Conservation (phyloP, 2,329 filamentous ascomycete species). For the Scedosporium aurantiacum region DNA sequence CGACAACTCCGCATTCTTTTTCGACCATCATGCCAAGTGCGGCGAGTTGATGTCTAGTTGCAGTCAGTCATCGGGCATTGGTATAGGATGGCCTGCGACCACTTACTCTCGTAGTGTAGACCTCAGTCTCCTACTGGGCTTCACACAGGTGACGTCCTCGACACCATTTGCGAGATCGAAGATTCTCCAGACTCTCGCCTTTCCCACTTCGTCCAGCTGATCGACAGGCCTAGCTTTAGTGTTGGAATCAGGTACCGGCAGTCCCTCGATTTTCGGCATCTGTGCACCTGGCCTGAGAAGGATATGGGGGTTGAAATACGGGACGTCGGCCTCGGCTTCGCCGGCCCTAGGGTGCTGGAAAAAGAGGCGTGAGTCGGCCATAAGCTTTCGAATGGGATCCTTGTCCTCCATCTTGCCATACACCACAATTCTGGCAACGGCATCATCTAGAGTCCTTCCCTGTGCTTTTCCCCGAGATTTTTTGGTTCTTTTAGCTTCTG, state of each 20-base stretch:
- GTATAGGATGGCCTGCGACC: too few species aligned
- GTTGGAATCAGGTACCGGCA: too few species aligned
- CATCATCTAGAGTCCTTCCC: too few species aligned
- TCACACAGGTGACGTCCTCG: background rate
- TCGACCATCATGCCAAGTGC: background rate
- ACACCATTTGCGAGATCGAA: background rate
- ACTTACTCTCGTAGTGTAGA: background rate
- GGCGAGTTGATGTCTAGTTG: background rate
- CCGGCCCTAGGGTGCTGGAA: background rate
- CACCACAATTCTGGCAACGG: background rate
- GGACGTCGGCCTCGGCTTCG: background rate
- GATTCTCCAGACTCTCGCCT: background rate
- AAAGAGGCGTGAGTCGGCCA: background rate
- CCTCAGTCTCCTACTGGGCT: background rate
- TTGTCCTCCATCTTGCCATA: background rate
- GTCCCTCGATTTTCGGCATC: constrained; percentile 8
- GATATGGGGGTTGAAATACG: constrained; percentile 9
- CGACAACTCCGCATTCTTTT: constrained; percentile 11
- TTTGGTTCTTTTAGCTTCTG: too few species aligned
- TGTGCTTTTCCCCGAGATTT: too few species aligned
- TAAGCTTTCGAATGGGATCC: background rate
- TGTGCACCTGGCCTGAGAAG: constrained; percentile 7
- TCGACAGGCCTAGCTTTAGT: background rate
- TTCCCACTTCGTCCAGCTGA: background rate
- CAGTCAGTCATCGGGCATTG: too few species aligned